Percentiles rank a stretch among this genome's conserved stretches.
Conservation (phyloP, 345 rosid species). For the Barbarea vulgaris region DNA sequence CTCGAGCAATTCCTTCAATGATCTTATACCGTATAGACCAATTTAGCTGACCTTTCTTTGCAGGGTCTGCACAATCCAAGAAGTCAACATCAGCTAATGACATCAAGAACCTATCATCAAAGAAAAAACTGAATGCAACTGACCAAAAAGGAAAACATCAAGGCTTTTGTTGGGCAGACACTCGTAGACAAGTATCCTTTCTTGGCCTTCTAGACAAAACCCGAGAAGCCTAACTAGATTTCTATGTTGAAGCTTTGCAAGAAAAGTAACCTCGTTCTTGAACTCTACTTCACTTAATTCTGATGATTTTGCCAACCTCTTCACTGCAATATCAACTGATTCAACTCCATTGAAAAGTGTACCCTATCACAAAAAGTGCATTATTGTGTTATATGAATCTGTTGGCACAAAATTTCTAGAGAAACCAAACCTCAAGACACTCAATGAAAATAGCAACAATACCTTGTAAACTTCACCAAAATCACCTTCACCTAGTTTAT, state of each 20-base stretch:
- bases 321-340: neutral
- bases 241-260: neutral
- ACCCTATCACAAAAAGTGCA: neutral
- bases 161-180: neutral
- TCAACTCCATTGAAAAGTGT: neutral
- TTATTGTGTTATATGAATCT: neutral
- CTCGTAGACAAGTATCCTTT: neutral
- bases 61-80: neutral
- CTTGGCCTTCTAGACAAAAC: neutral
- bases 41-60: neutral
- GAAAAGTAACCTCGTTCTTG: neutral
- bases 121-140: neutral
- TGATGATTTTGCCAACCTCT: neutral
- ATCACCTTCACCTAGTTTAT: too few relatives aligned
- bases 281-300: neutral
- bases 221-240: neutral
- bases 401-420: neutral
- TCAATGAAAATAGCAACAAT: neutral
- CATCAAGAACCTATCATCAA: neutral
- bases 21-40: neutral
- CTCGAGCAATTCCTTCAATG: neutral
- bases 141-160: neutral
- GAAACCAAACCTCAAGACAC: neutral
- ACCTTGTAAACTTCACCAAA: conserved; percentile 1
- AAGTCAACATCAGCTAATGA: neutral